These are phyloP conservation scores for Saccharomyces hybrid DNA, from an alignment of 1,139 yeast genomes.

Conservation along the genomic window DNA sequence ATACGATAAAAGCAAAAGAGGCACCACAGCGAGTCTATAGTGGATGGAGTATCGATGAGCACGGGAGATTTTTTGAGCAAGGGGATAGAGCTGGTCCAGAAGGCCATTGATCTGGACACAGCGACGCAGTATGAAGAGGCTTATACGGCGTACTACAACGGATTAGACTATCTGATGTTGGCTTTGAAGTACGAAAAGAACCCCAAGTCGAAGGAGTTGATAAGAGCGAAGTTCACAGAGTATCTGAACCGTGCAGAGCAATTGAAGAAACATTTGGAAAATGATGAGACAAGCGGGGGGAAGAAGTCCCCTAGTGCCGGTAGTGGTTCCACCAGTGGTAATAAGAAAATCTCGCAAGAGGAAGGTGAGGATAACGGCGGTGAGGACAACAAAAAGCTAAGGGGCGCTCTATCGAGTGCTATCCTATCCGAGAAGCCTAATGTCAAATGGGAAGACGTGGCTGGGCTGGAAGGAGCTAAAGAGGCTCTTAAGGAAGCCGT, in stretches of 20 bases:
- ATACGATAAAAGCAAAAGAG: not conserved
- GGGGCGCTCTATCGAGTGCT: conserved; percentile 90
- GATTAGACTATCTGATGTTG: conserved; percentile 88
- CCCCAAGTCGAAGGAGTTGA: conserved; percentile 78
- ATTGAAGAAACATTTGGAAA: conserved; percentile 80
- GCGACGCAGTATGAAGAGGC: conserved; percentile 92
- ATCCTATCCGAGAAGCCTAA: conserved; percentile 88
- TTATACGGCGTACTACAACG: conserved; percentile 84
- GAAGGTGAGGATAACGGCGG: conserved; percentile 55
- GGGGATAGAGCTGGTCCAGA: conserved; percentile 88
- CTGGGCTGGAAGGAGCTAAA: conserved; percentile 91
- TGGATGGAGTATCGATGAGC: conserved; percentile 33
- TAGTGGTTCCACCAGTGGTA: conserved; percentile 27
- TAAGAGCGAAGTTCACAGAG: conserved; percentile 83
- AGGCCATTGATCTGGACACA: conserved; percentile 91
- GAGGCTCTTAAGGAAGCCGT: conserved; percentile 97
- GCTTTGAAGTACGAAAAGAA: conserved; percentile 95
- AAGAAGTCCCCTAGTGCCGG: conserved; percentile 32
- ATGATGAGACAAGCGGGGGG: conserved; percentile 37
- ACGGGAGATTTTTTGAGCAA: conserved; percentile 80
- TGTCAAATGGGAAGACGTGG: conserved; percentile 91
- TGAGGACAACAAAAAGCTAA: conserved; percentile 74
- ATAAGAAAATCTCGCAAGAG: conserved; percentile 22
- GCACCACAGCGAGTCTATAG: not conserved
- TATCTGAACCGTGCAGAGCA: conserved; percentile 91